Base-by-base conservation (phyloP, 306 rosid genomes). In the Vigna trinervia region DNA sequence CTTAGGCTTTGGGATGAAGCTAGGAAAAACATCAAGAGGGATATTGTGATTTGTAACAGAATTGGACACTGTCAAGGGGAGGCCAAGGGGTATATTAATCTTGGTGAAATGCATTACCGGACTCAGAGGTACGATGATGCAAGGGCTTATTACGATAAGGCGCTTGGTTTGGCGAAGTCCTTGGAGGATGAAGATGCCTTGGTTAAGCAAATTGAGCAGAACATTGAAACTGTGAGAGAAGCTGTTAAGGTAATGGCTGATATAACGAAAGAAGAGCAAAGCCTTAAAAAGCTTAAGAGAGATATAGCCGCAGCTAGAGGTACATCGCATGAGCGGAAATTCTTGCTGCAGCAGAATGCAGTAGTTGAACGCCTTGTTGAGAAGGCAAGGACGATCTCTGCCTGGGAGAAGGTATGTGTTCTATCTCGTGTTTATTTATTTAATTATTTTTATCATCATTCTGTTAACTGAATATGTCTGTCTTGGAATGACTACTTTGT, bases 161-260 rank as follows among this genome's bases (percentile, higher is more conserved):
- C 97, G 3, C 90, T 75, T 80, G 52, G 53, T 75, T 85, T 88
- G 68, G 96, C 92, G 0, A 90, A 81, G 79, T 74, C 85, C 17
- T 78, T 92, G 91, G 98, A 92, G 82, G 97, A 90, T 4, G 96
- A 95, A 84, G 93, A 87, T 82, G 91, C 88, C 65, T 84, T 92
- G 80, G 85, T 82, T 3, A 69, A 71, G 74, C 93, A 90, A 69
- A 88, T 90, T 80, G 73, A 90, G 38, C 83, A 75, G 77, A 92
- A 95, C 86, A 90, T 95, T 77, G 51, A 28, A 56, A 83, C 59
- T 45, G 91, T 86, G 28, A 83, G 75, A 19, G 85, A 84, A 79
- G 89, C 93, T 61, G 67, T 41, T 6, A 76, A 80, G 75, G 86
- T 88, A n/a, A 77, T 88, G 91, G 85, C 65, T 69, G 98, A 75